Evolutionary conservation across 371 early-diverging fungal genomes (phyloP), one percentile per base, ranked within the genome.

Genomic region (Lichtheimia ramosa): DNA sequence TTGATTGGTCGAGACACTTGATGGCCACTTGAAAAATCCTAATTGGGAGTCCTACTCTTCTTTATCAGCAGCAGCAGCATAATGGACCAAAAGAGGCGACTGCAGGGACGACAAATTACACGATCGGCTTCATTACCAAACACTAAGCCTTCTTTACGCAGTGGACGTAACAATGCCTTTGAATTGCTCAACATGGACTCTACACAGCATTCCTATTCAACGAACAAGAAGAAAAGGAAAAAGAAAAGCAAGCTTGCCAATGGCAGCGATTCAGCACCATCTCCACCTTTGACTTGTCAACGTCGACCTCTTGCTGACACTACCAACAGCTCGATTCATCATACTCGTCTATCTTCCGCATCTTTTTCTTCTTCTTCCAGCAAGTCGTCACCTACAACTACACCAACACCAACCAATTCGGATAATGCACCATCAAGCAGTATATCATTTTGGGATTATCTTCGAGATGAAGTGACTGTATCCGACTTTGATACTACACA

Each of bases 401-500:
- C 50, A 24, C 5, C 20, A 20, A n/a, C 46, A 20, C 4, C 46
- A 15, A 18, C 14, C 0, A 42, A 54, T 16, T 5, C 24, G 16
- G 54, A 39, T 16, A 41, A 43, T 43, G 56, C 27, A 41, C 58
- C 69, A 13, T 5, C 43, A 14, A 34, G 34, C 10, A 46, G 46
- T 10, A 63, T 80, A 34, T 75, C 79, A 0, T 75, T 85, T 18
- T 77, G 84, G 75, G 84, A 85, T 40, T 85, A 86, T 63, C 59
- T 89, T 16, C 83, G 79, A 21, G 86, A 84, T 40, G 93, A 91
- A 72, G 63, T 93, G 50, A 83, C 82, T 12, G 85, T 89, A 2
- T 80, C 87, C 13, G 91, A 91, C 54, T 89, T 84, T 63, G 90
- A 90, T 56, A 79, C 85, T 23, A 75, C 82, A 3, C 85, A 89